A percentile compares a stretch with the other conserved stretches of the same genome.
Conservation (phyloP, 805 yeast species). For the Lachancea nothofagi region DNA sequence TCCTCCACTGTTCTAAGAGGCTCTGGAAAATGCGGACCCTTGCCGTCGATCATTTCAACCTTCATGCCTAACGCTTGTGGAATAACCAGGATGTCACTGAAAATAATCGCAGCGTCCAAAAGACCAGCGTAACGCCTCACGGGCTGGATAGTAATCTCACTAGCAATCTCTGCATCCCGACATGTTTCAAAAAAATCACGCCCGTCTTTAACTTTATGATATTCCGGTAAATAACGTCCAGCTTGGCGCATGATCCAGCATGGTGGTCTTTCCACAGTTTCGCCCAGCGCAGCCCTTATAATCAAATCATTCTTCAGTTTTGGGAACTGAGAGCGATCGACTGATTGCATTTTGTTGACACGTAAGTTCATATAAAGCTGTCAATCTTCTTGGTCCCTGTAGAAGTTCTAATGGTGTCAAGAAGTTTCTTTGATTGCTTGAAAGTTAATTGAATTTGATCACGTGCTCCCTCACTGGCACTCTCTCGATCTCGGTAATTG, state of each 20-base stretch:
- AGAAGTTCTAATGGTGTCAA: too few species aligned
- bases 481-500: too few species aligned
- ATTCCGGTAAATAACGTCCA: slow-evolving; percentile 88
- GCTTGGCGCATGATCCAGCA: slow-evolving; percentile 98
- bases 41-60: slow-evolving; percentile 89
- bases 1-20: slow-evolving; percentile 78
- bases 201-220: slow-evolving; percentile 78
- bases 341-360: slow-evolving; percentile 6
- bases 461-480: too few species aligned
- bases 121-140: slow-evolving; percentile 82
- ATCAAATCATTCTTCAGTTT: slow-evolving; percentile 84
- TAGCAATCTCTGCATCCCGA: slow-evolving; percentile 87
- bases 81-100: slow-evolving; percentile 89
- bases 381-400: too few species aligned
- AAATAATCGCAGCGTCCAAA: slow-evolving; percentile 94
- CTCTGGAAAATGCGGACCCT: slow-evolving; percentile 87
- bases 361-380: slow-evolving; percentile 1
- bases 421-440: too few species aligned
- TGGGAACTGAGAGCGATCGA: slow-evolving; percentile 46
- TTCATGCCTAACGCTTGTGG: slow-evolving; percentile 98
- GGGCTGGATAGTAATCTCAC: slow-evolving; percentile 93
- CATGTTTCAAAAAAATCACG: slow-evolving; percentile 95
- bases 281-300: slow-evolving; percentile 85
- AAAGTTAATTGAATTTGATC: too few species aligned
- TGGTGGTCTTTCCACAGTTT: slow-evolving; percentile 92